Percentiles rank a stretch among this genome's conserved stretches.
phyloP scores from a whole-genome alignment of 2,329 filamentous ascomycete species.

The Teratosphaeria pseudoeucalypti region DNA sequence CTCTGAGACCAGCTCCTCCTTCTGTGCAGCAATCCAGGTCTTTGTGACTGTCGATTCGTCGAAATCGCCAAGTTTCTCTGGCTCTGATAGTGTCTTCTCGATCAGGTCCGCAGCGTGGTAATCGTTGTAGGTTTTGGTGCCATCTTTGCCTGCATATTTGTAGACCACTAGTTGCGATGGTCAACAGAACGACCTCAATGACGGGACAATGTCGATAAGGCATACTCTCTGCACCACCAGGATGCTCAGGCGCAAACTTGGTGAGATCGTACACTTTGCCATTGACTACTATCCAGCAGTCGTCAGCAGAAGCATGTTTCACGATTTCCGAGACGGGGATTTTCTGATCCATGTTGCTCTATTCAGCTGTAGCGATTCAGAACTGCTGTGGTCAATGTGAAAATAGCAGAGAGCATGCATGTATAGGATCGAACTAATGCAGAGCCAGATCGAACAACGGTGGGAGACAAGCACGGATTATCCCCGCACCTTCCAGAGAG shows the following conservation, averaged over 20 bases:
- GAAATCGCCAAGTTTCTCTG: slow-evolving; percentile 30
- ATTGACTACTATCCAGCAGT: slow-evolving; percentile 58
- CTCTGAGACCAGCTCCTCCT: slow-evolving; percentile 15
- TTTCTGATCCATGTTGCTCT: slow-evolving; percentile 4
- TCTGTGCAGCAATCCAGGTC: slow-evolving; percentile 22
- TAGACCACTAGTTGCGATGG: slow-evolving; percentile 31
- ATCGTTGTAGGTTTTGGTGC: slow-evolving; percentile 44
- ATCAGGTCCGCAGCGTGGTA: slow-evolving; percentile 39
- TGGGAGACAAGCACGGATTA: neutral
- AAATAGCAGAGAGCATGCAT: neutral
- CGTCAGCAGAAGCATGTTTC: slow-evolving; percentile 24
- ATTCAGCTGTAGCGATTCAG: neutral
- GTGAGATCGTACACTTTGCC: slow-evolving; percentile 58
- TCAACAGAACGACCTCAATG: neutral
- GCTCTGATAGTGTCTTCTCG: slow-evolving; percentile 30
- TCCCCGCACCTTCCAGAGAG: neutral
- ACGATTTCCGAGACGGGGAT: slow-evolving; percentile 22
- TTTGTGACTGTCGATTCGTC: slow-evolving; percentile 22
- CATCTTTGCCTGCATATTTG: slow-evolving; percentile 45
- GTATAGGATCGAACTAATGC: neutral
- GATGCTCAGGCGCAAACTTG: slow-evolving; percentile 54
- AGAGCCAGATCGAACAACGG: neutral
- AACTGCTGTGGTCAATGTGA: neutral
- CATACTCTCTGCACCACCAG: slow-evolving; percentile 46
- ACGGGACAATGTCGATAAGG: neutral